phyloP scores from a whole-genome alignment of 441 rosid species.

The Pelargonium australe region DNA sequence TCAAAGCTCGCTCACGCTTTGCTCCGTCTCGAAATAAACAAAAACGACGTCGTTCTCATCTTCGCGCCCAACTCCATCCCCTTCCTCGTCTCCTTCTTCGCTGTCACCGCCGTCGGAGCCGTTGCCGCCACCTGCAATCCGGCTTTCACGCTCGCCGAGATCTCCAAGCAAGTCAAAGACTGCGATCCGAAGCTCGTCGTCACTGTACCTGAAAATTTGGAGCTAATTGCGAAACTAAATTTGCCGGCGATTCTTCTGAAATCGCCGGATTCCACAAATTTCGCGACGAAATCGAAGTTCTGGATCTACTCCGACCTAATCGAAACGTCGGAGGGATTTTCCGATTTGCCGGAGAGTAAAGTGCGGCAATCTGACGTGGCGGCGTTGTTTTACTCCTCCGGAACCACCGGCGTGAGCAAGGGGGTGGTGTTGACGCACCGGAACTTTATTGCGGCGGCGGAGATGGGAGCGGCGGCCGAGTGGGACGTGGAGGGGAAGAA shows the following conservation, averaged over 20 bases:
- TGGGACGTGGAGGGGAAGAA: constrained; percentile 39
- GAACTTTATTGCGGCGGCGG: constrained; percentile 63
- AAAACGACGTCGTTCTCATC: constrained; percentile 58
- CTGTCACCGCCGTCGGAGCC: constrained; percentile 53
- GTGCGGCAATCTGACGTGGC: constrained; percentile 61
- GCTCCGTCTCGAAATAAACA: constrained; percentile 49
- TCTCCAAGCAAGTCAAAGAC: constrained; percentile 60
- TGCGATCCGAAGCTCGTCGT: constrained; percentile 60
- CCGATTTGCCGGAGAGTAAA: constrained; percentile 38
- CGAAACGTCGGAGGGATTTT: constrained; percentile 31
- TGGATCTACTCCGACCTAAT: constrained; percentile 43
- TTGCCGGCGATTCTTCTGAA: constrained; percentile 55
- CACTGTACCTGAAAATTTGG: constrained; percentile 45
- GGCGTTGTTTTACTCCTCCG: constrained; percentile 68
- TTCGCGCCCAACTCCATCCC: constrained; percentile 72
- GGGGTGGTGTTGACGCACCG: constrained; percentile 77
- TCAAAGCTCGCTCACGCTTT: constrained; percentile 57
- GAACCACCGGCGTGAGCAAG: constrained; percentile 65
- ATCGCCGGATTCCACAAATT: constrained; percentile 14
- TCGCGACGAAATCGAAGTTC: constrained; percentile 24
- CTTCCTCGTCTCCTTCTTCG: constrained; percentile 71
- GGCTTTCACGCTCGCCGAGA: constrained; percentile 49
- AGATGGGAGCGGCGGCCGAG: constrained; percentile 46
- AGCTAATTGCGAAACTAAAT: constrained; percentile 45
- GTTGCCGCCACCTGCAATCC: constrained; percentile 72